These are phyloP conservation scores for Colletotrichum cordylinicola DNA, from an alignment of 2,329 filamentous ascomycete species.

Conservation along the genomic window DNA sequence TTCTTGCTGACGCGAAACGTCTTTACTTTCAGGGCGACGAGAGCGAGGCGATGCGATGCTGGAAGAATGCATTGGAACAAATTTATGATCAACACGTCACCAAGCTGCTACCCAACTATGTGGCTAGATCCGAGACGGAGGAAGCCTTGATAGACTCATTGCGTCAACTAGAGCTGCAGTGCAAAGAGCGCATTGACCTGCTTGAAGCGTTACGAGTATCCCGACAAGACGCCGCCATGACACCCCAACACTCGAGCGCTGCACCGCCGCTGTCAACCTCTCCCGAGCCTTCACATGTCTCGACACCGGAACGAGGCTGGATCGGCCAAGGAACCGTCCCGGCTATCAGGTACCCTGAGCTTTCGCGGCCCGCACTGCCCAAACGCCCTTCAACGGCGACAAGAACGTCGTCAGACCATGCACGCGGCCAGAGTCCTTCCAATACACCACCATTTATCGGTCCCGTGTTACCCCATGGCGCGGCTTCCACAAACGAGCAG, in stretches of 20 bases:
- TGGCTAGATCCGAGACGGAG: slow-evolving; percentile 81
- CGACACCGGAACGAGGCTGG: slow-evolving; percentile 55
- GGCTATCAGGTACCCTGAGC: slow-evolving; percentile 77
- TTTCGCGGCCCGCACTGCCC: slow-evolving; percentile 72
- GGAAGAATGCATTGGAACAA: slow-evolving; percentile 86
- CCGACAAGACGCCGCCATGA: slow-evolving; percentile 44
- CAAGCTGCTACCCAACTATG: slow-evolving; percentile 71
- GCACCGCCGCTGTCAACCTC: background rate
- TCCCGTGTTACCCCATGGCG: slow-evolving; percentile 34
- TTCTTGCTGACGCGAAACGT: slow-evolving; percentile 5
- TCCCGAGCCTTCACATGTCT: background rate
- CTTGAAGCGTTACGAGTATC: slow-evolving; percentile 79
- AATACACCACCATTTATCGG: slow-evolving; percentile 26
- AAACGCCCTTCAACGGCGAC: slow-evolving; percentile 62
- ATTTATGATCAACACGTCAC: slow-evolving; percentile 88
- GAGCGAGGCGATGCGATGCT: slow-evolving; percentile 86
- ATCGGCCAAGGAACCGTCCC: slow-evolving; percentile 85
- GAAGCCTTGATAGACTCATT: slow-evolving; percentile 82
- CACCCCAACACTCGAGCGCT: slow-evolving; percentile 19
- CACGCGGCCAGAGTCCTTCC: slow-evolving; percentile 28
- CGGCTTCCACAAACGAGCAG: slow-evolving; percentile 39
- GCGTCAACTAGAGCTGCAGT: slow-evolving; percentile 84
- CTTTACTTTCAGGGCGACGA: slow-evolving; percentile 76
- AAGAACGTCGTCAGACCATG: slow-evolving; percentile 57
- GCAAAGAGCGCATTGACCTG: slow-evolving; percentile 90